Conservation (phyloP, 1,284 basidiomycete genomes). For the Coniferiporia weirii region DNA sequence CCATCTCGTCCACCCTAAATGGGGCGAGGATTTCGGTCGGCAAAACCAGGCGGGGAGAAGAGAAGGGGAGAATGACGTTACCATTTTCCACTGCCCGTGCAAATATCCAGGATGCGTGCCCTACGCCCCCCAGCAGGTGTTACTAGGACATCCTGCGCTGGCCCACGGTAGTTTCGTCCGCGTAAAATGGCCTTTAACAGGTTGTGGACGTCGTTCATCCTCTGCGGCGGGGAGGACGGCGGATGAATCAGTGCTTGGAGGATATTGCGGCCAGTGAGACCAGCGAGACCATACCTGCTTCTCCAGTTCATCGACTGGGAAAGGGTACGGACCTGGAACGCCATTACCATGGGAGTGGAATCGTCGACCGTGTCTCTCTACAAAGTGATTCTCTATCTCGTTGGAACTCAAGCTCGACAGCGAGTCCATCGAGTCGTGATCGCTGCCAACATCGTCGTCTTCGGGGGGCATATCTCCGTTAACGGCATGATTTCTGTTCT, state of each 20-base stretch:
- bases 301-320: constrained; percentile 62
- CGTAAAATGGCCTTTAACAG: constrained; percentile 41
- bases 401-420: constrained; percentile 37
- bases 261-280: constrained; percentile 20
- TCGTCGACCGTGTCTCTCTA: constrained; percentile 48
- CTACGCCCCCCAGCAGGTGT: constrained; percentile 31
- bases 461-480: constrained; percentile 19
- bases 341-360: constrained; percentile 54
- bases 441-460: constrained; percentile 27
- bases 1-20: constrained; percentile 67
- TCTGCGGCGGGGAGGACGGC: neutral
- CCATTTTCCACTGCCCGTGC: constrained; percentile 70
- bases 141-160: constrained; percentile 47
- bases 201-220: constrained; percentile 32
- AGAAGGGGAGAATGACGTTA: constrained; percentile 26
- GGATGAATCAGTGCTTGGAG: neutral
- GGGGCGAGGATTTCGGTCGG: neutral
- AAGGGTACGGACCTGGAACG: constrained; percentile 47
- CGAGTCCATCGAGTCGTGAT: constrained; percentile 38
- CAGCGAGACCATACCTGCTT: constrained; percentile 39
- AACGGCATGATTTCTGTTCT: neutral
- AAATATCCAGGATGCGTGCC: constrained; percentile 57
- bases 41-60: constrained; percentile 10
- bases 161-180: constrained; percentile 51
- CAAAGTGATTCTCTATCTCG: constrained; percentile 56